phyloP scores from a whole-genome alignment of 163 green algal genomes.

The Dunaliella salina region DNA sequence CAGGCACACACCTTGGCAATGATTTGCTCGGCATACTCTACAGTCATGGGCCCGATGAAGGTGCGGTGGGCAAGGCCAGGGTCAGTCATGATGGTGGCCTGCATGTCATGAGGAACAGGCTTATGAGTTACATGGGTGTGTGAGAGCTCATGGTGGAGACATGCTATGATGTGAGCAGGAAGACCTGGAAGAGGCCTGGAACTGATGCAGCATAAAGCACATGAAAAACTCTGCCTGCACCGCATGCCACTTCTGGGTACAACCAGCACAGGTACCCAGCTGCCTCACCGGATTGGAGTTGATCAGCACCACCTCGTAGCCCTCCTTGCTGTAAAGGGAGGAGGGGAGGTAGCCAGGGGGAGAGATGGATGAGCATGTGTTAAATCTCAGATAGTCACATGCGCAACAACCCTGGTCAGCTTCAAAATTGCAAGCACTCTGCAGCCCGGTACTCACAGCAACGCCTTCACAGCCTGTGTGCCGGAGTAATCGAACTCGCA shows the following conservation, averaged over 20 bases:
- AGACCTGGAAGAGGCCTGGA: too few species aligned
- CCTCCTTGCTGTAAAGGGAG: constrained; percentile 50
- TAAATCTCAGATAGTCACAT: not conserved
- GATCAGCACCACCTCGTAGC: constrained; percentile 92
- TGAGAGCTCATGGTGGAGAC: too few species aligned
- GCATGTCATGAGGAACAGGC: not conserved
- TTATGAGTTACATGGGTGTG: too few species aligned
- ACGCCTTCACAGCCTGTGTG: constrained; percentile 94
- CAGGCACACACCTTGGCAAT: constrained; percentile 65
- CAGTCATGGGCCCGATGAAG: constrained; percentile 98
- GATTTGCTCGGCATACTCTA: constrained; percentile 90
- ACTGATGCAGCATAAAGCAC: too few species aligned
- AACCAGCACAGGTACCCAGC: too few species aligned
- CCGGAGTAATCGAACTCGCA: constrained; percentile 99
- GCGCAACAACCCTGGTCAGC: not conserved
- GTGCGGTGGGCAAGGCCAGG: constrained; percentile 91
- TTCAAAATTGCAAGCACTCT: not conserved
- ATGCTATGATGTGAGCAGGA: too few species aligned
- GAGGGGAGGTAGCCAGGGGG: not conserved
- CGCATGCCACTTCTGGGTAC: too few species aligned
- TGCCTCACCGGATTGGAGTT: constrained; percentile 92
- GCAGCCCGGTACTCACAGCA: constrained; percentile 63
- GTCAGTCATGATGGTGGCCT: constrained; percentile 99
- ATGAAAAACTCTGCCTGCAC: too few species aligned
- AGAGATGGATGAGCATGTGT: not conserved